A percentile compares a stretch with the other conserved stretches of the same genome.
Evolutionary conservation across 2,329 filamentous ascomycete genomes (phyloP).

Genomic region (Fusarium redolens): DNA sequence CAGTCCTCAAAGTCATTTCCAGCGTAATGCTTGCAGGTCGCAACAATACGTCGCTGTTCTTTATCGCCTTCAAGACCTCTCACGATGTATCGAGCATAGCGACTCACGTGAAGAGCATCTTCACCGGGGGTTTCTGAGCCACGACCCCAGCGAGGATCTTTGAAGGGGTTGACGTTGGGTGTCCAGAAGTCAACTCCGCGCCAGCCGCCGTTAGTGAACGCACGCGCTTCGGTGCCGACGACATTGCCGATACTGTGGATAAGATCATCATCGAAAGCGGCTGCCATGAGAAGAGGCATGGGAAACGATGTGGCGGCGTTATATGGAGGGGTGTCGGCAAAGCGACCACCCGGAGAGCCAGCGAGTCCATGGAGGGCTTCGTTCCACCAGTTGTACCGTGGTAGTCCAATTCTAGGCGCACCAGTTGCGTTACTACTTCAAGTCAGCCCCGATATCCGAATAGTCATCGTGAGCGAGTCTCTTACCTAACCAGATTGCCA

Average conservation of each 20-base stretch:
- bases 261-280: background rate
- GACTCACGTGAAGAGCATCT: background rate
- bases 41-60: conserved; percentile 12
- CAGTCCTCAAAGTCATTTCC: conserved; percentile 9
- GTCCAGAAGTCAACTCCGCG: conserved; percentile 11
- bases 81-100: conserved; percentile 5
- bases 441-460: fast-evolving
- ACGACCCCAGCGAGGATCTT: conserved; percentile 7
- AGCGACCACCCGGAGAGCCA: background rate
- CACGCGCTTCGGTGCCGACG: background rate
- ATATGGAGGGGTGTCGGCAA: background rate
- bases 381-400: conserved; percentile 21
- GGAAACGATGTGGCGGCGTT: background rate
- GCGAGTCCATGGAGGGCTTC: conserved; percentile 5
- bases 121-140: conserved; percentile 12
- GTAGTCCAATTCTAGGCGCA: background rate
- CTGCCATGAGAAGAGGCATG: background rate
- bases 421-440: background rate
- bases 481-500: background rate
- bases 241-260: background rate
- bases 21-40: conserved; percentile 5
- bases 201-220: background rate
- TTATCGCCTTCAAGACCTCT: background rate
- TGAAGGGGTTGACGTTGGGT: conserved; percentile 5
- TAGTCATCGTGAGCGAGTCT: fast-evolving